Evolutionary conservation across 2,329 filamentous ascomycete genomes (phyloP).

Genomic region (Teratosphaeria epicoccoides): DNA sequence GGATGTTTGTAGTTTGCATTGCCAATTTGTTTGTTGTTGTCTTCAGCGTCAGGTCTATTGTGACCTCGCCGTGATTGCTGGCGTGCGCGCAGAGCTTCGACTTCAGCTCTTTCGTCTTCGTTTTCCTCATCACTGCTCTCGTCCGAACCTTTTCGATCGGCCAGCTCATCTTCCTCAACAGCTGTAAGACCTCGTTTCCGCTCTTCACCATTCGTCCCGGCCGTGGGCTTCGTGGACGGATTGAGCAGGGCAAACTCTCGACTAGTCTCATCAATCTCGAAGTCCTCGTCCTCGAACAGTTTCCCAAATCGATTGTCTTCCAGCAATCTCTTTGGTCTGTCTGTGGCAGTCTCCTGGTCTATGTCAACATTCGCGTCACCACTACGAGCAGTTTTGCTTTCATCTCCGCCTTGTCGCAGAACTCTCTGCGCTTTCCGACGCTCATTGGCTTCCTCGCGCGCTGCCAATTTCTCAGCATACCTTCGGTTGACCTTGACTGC

Average conservation of each 20-base stretch:
- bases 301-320: conserved; percentile 77
- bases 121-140: conserved; percentile 29
- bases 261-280: conserved; percentile 79
- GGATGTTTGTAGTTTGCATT: conserved; percentile 43
- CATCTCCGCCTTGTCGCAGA: conserved; percentile 51
- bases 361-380: conserved; percentile 39
- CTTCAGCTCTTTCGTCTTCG: conserved; percentile 31
- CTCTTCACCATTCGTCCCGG: conserved; percentile 18
- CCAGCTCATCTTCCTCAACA: conserved; percentile 49
- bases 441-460: conserved; percentile 58
- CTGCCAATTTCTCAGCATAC: conserved; percentile 52
- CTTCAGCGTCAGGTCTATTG: conserved; percentile 24
- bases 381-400: conserved; percentile 15
- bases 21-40: conserved; percentile 44
- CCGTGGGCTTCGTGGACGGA: conserved; percentile 56
- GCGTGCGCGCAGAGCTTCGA: conserved; percentile 13
- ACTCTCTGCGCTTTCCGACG: conserved; percentile 36
- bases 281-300: conserved; percentile 88
- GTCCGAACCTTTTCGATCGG: conserved; percentile 28
- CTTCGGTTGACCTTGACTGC: conserved; percentile 78
- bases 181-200: conserved; percentile 43
- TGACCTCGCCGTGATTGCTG: conserved; percentile 29
- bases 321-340: conserved; percentile 45
- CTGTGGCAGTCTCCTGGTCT: conserved; percentile 31
- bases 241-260: conserved; percentile 83